phyloP scores from a whole-genome alignment of 1,139 yeast genomes.

The Blastobotrys elegans region DNA sequence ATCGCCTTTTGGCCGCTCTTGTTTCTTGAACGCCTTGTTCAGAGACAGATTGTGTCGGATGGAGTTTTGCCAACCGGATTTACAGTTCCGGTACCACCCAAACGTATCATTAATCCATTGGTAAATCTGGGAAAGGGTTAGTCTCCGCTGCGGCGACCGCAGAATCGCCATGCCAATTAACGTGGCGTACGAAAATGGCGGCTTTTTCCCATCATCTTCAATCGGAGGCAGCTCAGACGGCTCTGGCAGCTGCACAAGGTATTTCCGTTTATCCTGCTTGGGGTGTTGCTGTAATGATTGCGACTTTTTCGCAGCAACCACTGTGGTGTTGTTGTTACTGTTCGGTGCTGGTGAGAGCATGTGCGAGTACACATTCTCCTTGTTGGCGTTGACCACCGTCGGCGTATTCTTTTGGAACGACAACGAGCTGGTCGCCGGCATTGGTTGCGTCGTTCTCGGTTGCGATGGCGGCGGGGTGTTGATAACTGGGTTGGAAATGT shows the following conservation, averaged over 20 bases:
- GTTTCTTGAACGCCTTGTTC: conserved; percentile 83
- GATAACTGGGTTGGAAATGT: conserved; percentile 16
- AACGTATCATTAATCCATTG: conserved; percentile 89
- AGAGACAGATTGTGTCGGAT: conserved; percentile 80
- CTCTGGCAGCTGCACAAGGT: conserved; percentile 25
- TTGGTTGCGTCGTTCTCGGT: conserved; percentile 7
- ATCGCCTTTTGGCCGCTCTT: conserved; percentile 80
- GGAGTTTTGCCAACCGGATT: conserved; percentile 93
- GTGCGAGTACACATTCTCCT: conserved; percentile 16
- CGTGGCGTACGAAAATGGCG: conserved; percentile 92
- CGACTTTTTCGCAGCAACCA: background rate
- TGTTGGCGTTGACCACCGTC: conserved; percentile 5
- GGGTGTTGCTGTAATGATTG: conserved; percentile 9
- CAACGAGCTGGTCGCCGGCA: background rate
- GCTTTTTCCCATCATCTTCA: conserved; percentile 54
- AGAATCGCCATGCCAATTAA: conserved; percentile 91
- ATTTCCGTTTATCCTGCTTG: conserved; percentile 20
- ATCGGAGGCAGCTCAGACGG: conserved; percentile 43
- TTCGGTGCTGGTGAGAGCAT: conserved; percentile 22
- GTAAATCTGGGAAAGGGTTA: conserved; percentile 88
- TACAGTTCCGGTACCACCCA: conserved; percentile 74
- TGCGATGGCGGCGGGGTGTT: conserved; percentile 20
- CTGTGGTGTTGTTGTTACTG: background rate
- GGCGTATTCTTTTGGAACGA: background rate
- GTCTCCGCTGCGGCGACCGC: conserved; percentile 70